Evolutionary conservation across 2,329 filamentous ascomycete species (phyloP), one percentile per base, ranked within the genome.

Genomic region (Calonectria pteridis): DNA sequence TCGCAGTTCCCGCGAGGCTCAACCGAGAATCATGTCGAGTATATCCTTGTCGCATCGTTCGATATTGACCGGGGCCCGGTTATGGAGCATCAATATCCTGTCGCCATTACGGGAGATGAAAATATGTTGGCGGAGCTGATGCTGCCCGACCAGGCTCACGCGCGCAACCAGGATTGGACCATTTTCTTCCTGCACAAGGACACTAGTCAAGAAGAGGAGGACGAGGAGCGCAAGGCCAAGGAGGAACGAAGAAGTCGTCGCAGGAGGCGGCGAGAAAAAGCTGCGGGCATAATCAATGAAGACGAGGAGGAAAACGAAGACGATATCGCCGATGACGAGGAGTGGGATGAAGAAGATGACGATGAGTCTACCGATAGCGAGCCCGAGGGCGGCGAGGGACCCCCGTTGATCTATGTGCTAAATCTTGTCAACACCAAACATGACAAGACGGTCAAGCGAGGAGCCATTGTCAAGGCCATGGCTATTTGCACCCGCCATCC

Each of bases 141-240:
- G 97, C 87, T 99, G 83, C 97, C 97, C 0, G 97, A 99, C 84
- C 96, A 98, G 85, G 95, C 96, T 28, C 97, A 99, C 85, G 92
- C 97, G 74, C 92, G 97, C 49, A 96, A 94, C 81, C 96, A 98
- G 85, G 97, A 99, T 84, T 99, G 97, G 97, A 99, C 97, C 51
- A 98, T 98, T 69, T 99, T 99, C 87, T 99, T 99, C 83, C 84
- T 99, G 71, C 97, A 99, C 86, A 98, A 98, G 84, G 97, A 99
- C 83, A 94, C 93, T 4, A 96, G 92, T 73, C 92, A 93, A 65
- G 93, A 94, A 73, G 94, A 96, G 71, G 96, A 98, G 73, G 94
- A 95, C 35, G 91, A 92, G 71, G 93, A 95, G 78, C 88, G 88
- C 74, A 88, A 87, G 69, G 88, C 88, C 49, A 93, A 90, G 77